These are phyloP conservation scores for Gymnopus androsaceus DNA, from an alignment of 1,284 basidiomycete species.

Conservation along the genomic window DNA sequence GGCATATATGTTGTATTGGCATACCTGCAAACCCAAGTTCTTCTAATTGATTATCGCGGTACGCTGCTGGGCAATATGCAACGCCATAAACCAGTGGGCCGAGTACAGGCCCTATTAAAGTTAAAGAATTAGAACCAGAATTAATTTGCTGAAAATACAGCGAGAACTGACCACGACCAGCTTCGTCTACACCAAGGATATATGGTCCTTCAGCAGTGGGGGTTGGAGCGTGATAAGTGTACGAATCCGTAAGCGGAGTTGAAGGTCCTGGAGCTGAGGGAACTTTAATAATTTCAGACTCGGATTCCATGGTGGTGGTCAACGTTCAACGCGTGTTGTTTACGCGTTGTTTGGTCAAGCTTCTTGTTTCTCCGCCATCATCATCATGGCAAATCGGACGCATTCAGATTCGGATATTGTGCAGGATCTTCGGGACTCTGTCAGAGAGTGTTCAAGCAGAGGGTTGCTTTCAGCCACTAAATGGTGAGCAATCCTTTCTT, in stretches of 20 bases:
- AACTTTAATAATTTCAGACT: constrained; percentile 20
- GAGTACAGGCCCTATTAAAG: too few species aligned
- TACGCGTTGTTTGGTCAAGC: constrained; percentile 18
- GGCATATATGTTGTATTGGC: constrained; percentile 1
- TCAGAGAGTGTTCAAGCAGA: constrained; percentile 12
- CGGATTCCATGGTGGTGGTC: not conserved
- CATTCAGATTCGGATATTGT: not conserved
- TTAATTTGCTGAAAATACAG: too few species aligned
- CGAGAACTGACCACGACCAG: constrained; percentile 91
- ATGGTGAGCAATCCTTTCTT: constrained; percentile 1
- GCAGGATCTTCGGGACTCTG: constrained; percentile 5
- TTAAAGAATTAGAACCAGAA: too few species aligned
- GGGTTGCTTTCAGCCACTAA: constrained; percentile 6
- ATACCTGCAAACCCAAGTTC: constrained; percentile 87
- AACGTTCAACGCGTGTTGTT: constrained; percentile 9
- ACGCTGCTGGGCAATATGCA: constrained; percentile 87
- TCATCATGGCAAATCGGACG: too few species aligned
- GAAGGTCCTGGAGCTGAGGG: constrained; percentile 59
- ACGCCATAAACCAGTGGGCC: constrained; percentile 96
- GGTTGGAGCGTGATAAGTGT: constrained; percentile 79
- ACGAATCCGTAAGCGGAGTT: constrained; percentile 67
- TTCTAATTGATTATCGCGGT: constrained; percentile 75
- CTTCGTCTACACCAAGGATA: constrained; percentile 96
- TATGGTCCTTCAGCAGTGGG: constrained; percentile 69
- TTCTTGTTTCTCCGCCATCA: not conserved